Evolutionary conservation across 108 stramenopile genomes (phyloP).

Genomic region (Discostella pseudostelligera): DNA sequence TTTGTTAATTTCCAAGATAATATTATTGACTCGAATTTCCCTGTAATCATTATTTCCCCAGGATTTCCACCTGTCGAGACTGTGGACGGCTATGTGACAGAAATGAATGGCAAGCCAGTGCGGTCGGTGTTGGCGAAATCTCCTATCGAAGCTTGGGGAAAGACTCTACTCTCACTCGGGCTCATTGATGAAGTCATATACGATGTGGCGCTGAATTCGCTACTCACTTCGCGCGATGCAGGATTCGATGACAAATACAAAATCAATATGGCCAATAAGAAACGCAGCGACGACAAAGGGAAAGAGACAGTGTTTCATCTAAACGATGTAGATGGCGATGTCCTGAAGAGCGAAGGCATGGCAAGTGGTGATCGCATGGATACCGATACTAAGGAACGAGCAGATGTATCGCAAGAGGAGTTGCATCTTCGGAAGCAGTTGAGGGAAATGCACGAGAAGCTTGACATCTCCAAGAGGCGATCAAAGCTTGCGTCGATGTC

Average conservation of each 20-base stretch:
- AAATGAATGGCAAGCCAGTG: conserved; percentile 69
- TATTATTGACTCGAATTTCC: not conserved
- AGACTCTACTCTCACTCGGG: conserved; percentile 62
- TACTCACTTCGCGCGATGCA: conserved; percentile 43
- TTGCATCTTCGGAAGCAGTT: conserved; percentile 47
- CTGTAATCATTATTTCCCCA: conserved; percentile 1
- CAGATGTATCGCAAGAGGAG: conserved; percentile 56
- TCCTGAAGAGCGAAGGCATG: conserved; percentile 13
- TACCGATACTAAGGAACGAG: conserved; percentile 20
- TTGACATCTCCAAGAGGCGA: conserved; percentile 37
- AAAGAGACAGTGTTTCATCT: conserved; percentile 17
- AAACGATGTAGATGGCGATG: conserved; percentile 11
- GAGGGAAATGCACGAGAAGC: conserved; percentile 36
- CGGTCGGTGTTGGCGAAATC: conserved; percentile 54
- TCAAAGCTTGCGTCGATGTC: conserved; percentile 46
- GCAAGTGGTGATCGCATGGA: conserved; percentile 19
- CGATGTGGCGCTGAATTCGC: conserved; percentile 50
- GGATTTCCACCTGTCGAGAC: conserved; percentile 42
- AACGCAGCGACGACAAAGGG: conserved; percentile 36
- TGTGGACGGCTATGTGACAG: conserved; percentile 49
- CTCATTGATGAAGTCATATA: conserved; percentile 78
- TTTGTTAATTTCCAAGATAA: conserved; percentile 1
- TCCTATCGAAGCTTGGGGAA: conserved; percentile 83
- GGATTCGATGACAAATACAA: conserved; percentile 44
- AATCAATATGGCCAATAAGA: conserved; percentile 38